phyloP scores from a whole-genome alignment of 495 filamentous ascomycete species.

The Xylaria grammica region DNA sequence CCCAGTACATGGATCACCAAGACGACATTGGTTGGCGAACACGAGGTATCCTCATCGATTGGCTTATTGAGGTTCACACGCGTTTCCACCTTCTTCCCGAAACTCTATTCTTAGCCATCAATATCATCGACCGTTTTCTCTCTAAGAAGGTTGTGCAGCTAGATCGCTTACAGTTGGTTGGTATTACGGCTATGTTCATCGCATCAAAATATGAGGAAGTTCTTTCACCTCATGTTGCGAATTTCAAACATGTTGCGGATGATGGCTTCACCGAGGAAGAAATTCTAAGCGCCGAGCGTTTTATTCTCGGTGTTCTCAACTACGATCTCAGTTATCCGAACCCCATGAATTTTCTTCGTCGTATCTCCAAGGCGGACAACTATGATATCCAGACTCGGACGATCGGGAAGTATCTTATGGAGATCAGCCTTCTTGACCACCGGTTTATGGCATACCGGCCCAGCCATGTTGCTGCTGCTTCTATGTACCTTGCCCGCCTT shows the following conservation, averaged over 20 bases:
- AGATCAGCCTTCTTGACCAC: slow-evolving; percentile 94
- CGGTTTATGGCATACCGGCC: slow-evolving; percentile 86
- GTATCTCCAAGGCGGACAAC: slow-evolving; percentile 97
- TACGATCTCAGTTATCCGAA: slow-evolving; percentile 99
- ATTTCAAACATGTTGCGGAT: slow-evolving; percentile 96
- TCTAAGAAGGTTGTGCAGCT: slow-evolving; percentile 91
- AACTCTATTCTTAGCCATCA: slow-evolving; percentile 94
- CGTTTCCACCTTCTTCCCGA: slow-evolving; percentile 97
- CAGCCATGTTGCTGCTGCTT: slow-evolving; percentile 85
- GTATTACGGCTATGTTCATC: slow-evolving; percentile 98
- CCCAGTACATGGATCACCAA: slow-evolving; percentile 92
- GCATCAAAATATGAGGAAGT: slow-evolving; percentile 99
- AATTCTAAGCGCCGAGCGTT: slow-evolving; percentile 95
- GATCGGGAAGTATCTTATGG: slow-evolving; percentile 96
- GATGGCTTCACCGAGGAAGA: slow-evolving; percentile 96
- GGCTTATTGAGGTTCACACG: slow-evolving; percentile 97
- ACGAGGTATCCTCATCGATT: slow-evolving; percentile 95
- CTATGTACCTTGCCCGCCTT: slow-evolving; percentile 92
- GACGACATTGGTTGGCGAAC: slow-evolving; percentile 97
- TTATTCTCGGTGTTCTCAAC: slow-evolving; percentile 85
- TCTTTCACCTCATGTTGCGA: slow-evolving; percentile 91
- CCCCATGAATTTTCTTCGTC: slow-evolving; percentile 98
- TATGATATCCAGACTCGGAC: slow-evolving; percentile 98
- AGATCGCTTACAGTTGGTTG: slow-evolving; percentile 93
- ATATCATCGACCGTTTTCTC: slow-evolving; percentile 97